Conservation (phyloP, 371 early-diverging fungal genomes). For the Sporodiniella umbellata region DNA sequence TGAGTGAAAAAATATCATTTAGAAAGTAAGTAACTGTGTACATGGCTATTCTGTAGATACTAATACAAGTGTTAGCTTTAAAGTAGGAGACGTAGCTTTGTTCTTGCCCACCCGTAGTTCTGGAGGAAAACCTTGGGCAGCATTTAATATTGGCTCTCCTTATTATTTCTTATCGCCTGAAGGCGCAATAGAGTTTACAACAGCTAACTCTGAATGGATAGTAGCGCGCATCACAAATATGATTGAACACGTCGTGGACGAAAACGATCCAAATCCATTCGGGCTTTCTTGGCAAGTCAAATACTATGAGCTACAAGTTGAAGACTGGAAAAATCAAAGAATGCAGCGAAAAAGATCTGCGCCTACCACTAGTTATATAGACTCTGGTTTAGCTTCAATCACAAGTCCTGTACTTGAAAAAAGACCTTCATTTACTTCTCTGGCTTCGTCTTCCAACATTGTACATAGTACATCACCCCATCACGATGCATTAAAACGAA, state of each 20-base stretch:
- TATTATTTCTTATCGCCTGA: constrained; percentile 68
- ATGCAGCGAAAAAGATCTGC: constrained; percentile 2
- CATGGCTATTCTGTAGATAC: no score
- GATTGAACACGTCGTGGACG: constrained; percentile 48
- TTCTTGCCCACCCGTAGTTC: constrained; percentile 76
- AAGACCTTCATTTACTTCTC: neutral
- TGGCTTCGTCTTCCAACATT: neutral
- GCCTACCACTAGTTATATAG: neutral
- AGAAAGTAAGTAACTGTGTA: constrained; percentile 40
- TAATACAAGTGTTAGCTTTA: constrained; percentile 43
- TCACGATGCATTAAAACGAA: constrained; percentile 3
- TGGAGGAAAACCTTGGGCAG: constrained; percentile 74
- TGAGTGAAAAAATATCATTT: constrained; percentile 62
- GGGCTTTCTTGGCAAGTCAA: constrained; percentile 59
- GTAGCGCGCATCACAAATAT: constrained; percentile 65
- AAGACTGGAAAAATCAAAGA: constrained; percentile 34
- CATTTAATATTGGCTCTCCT: constrained; percentile 77
- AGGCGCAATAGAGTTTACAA: constrained; percentile 34
- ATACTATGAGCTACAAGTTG: constrained; percentile 60
- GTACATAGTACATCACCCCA: neutral
- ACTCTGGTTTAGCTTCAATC: constrained; percentile 19
- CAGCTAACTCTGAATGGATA: constrained; percentile 64
- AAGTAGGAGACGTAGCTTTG: constrained; percentile 67
- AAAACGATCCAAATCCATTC: constrained; percentile 55
- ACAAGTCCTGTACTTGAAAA: neutral